A percentile compares a stretch with the other conserved stretches of the same genome.
Conservation (phyloP, 2,329 filamentous ascomycete genomes). For the Epicoccum sorghinum region DNA sequence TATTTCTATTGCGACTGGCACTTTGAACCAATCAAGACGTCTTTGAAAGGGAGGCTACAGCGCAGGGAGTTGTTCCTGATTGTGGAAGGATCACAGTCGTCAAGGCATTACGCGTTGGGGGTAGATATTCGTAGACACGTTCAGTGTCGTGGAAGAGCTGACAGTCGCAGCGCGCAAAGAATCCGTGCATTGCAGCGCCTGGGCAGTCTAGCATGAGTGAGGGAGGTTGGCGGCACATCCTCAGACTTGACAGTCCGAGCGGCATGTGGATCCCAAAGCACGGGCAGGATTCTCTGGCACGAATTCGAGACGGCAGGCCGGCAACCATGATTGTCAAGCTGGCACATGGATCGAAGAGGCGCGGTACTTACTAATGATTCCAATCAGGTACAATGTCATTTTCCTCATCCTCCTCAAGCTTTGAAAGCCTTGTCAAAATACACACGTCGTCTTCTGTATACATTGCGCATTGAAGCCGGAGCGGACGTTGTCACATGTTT, state of each 20-base stretch:
- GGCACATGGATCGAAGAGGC: background rate
- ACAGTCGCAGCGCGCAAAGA: background rate
- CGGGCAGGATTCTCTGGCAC: constrained; percentile 8
- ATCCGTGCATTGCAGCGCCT: constrained; percentile 4
- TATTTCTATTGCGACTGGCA: no score
- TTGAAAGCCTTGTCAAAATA: background rate
- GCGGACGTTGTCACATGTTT: background rate
- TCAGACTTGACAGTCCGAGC: constrained; percentile 2
- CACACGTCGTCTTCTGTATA: background rate
- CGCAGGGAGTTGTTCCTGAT: constrained; percentile 2
- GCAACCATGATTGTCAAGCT: background rate
- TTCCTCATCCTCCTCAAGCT: background rate
- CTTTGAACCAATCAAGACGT: background rate
- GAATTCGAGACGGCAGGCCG: constrained; percentile 6
- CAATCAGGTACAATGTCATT: no score
- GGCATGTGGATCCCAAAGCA: constrained; percentile 11
- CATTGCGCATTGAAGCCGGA: background rate
- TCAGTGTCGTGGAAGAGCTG: constrained; percentile 2
- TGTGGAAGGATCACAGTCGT: background rate
- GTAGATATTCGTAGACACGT: background rate
- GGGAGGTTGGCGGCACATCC: constrained; percentile 10
- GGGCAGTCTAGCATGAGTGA: constrained; percentile 10
- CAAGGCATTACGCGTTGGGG: background rate
- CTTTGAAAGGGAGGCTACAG: background rate
- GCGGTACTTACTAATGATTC: background rate